Percentiles rank a stretch among this genome's conserved stretches.
phyloP scores from a whole-genome alignment of 257 asterid species.

The Rhazya stricta region DNA sequence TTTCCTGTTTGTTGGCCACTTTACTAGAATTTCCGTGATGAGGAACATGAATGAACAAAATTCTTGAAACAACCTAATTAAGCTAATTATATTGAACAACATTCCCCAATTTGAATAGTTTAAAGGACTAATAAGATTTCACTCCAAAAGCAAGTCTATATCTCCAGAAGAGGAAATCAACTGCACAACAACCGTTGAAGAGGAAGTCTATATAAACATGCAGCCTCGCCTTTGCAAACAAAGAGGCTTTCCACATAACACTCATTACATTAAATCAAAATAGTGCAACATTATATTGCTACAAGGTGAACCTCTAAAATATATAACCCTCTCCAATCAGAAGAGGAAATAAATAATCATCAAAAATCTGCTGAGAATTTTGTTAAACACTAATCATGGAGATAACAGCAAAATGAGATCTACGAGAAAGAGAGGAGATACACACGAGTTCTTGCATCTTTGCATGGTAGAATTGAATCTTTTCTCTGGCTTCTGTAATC shows the following conservation, averaged over 20 bases:
- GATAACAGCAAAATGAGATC: background rate
- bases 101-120: background rate
- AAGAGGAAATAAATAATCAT: background rate
- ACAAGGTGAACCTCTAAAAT: background rate
- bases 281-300: background rate
- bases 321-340: background rate
- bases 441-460: constrained; percentile 99
- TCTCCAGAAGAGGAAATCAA: background rate
- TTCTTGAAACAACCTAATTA: background rate
- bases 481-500: constrained; percentile 77
- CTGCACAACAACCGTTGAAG: background rate
- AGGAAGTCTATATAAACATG: background rate
- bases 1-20: background rate
- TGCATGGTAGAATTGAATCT: constrained; percentile 74
- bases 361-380: background rate
- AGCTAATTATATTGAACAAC: background rate
- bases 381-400: background rate
- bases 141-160: background rate
- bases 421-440: constrained; percentile 16
- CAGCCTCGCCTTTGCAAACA: background rate
- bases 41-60: background rate
- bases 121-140: background rate
- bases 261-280: background rate
- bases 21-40: background rate
- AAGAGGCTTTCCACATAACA: background rate